These are phyloP conservation scores for Cruciata laevipes DNA, from an alignment of 257 asterid species.

Conservation along the genomic window DNA sequence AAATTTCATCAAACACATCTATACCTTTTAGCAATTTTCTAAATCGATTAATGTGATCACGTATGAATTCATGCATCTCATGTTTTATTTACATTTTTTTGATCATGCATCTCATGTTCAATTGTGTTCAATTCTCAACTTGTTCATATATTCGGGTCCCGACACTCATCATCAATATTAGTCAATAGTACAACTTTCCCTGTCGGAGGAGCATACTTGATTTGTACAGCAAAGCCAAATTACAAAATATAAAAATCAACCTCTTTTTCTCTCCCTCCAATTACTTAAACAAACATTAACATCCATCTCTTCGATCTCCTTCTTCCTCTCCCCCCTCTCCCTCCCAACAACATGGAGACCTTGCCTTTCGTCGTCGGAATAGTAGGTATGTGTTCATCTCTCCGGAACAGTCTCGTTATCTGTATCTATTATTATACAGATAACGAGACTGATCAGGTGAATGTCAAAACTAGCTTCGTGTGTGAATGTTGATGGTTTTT, in stretches of 20 bases:
- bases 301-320: not conserved
- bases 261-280: not conserved
- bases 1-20: too few relatives aligned
- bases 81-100: too few relatives aligned
- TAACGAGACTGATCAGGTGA: not conserved
- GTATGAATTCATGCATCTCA: not conserved
- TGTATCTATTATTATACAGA: not conserved
- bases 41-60: not conserved
- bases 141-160: not conserved
- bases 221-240: not conserved
- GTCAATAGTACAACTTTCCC: not conserved
- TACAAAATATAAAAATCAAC: not conserved
- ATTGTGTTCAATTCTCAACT: not conserved
- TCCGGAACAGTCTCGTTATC: not conserved
- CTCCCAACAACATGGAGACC: conserved; percentile 30
- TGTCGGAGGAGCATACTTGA: not conserved
- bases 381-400: conserved; percentile 30
- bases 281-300: not conserved
- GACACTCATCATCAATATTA: not conserved
- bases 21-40: too few relatives aligned
- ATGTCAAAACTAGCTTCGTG: not conserved
- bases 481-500: not conserved
- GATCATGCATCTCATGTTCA: not conserved
- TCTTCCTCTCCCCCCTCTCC: not conserved
- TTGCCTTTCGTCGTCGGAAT: conserved; percentile 36